Evolutionary conservation across 2,329 filamentous ascomycete genomes (phyloP), one percentile per base, ranked within the genome.

Genomic region (Cercospora canescens): DNA sequence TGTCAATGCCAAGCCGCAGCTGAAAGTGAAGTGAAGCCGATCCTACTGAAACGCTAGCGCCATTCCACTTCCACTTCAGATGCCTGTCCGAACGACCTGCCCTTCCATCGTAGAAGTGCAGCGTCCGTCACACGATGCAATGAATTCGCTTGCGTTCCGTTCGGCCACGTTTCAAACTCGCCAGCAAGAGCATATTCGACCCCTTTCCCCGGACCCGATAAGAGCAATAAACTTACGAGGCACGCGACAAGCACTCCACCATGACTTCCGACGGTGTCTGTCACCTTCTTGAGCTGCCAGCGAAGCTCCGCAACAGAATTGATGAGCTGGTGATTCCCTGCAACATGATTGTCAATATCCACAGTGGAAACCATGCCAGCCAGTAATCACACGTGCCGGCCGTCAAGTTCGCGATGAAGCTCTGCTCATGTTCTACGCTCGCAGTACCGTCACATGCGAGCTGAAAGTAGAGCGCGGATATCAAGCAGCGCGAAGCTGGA

Each of bases 1-100:
- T 52, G 45, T 52, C 28, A 14, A 52, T 52, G 45, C 45, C 24
- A 30, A 52, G 45, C 45, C 45, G 24, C 45, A 28, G 45, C 24
- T 52, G 45, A 24, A 52, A 52, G 26, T 60, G 35, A 60, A 60
- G 57, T 60, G 57, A 60, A 60, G 57, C 18, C 16, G n/a, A 32
- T 56, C 24, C 34, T 18, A 37, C 39, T 48, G 57, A 60, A 45
- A 48, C 57, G 21, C 39, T 60, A 48, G 57, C 57, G 57, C 34
- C 8, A 18, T 58, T 41, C 28, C n/a, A 4, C 55, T 58, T 16
- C n/a, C 32, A 37, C 11, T 28, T 26, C 4, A 6, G 28, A 16
- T 14, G 21, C 18, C 32, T 8, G 55, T 21, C 26, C 55, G 28
- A 26, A 37, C 26, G 2, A 41, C 4, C n/a, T 16, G 45, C n/a